phyloP scores from a whole-genome alignment of 805 yeast species.

The Yamadazyma sp. region DNA sequence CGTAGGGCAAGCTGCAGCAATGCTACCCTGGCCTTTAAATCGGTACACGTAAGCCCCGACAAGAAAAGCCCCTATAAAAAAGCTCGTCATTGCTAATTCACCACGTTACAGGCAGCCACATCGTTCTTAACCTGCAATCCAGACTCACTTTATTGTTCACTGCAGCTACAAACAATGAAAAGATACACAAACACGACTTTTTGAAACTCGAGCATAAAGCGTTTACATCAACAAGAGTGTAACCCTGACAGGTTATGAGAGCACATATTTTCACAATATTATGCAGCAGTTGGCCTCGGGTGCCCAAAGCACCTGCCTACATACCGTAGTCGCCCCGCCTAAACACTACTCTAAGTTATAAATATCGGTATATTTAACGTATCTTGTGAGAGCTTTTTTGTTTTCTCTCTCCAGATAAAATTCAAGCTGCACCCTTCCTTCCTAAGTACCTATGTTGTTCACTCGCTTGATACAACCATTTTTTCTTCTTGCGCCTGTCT shows the following conservation, averaged over 20 bases:
- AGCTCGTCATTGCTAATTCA: slow-evolving; percentile 1
- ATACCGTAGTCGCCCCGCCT: no score
- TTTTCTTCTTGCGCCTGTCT: slow-evolving; percentile 7
- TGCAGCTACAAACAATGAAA: slow-evolving; percentile 7
- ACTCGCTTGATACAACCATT: slow-evolving; percentile 11
- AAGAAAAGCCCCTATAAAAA: no score
- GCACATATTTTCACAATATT: background rate
- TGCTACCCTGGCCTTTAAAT: background rate
- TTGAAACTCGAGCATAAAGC: background rate
- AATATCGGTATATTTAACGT: background rate
- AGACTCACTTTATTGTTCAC: background rate
- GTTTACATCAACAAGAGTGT: background rate
- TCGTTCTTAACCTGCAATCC: background rate
- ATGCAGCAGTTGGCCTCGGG: background rate
- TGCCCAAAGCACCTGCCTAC: no score
- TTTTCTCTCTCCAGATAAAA: background rate
- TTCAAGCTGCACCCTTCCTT: background rate
- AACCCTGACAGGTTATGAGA: slow-evolving; percentile 1
- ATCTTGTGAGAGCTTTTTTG: background rate
- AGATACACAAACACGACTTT: background rate
- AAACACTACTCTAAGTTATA: background rate
- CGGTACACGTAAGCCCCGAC: background rate
- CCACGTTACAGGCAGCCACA: no score
- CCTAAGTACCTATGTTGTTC: slow-evolving; percentile 7
- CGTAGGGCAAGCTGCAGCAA: no score